phyloP scores from a whole-genome alignment of 1,139 yeast species.

The Pichia sp. region DNA sequence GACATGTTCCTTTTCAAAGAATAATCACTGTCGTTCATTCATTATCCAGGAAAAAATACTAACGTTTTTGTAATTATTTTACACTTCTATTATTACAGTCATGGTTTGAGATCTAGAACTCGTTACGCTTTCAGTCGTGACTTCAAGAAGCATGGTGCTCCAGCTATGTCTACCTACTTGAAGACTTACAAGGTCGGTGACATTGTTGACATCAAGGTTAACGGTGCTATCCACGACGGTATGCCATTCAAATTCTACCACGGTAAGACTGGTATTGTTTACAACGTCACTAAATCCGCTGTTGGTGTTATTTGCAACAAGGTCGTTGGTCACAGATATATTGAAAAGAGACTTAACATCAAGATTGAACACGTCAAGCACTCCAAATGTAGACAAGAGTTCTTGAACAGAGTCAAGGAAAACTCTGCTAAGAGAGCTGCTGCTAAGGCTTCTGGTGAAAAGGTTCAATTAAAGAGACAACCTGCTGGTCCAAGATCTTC shows the following conservation, averaged over 20 bases:
- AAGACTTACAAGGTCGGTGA: slow-evolving; percentile 98
- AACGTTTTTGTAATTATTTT: no score
- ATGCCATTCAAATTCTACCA: slow-evolving; percentile 99
- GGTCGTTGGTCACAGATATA: slow-evolving; percentile 98
- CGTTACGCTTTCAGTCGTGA: slow-evolving; percentile 99
- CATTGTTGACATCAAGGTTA: slow-evolving; percentile 98
- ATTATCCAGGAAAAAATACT: no score
- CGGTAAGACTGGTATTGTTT: slow-evolving; percentile 99
- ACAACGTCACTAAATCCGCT: slow-evolving; percentile 97
- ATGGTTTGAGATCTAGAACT: slow-evolving; percentile 99
- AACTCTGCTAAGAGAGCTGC: slow-evolving; percentile 92
- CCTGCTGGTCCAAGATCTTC: slow-evolving; percentile 97
- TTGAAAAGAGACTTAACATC: slow-evolving; percentile 97
- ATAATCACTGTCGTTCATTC: no score
- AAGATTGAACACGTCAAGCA: slow-evolving; percentile 99
- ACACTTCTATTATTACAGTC: slow-evolving; percentile 43
- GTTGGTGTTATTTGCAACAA: slow-evolving; percentile 98
- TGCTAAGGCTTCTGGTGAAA: slow-evolving; percentile 92
- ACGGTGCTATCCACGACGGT: slow-evolving; percentile 99
- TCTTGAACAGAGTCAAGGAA: slow-evolving; percentile 95
- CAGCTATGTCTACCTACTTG: slow-evolving; percentile 94
- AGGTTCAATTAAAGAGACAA: slow-evolving; percentile 93
- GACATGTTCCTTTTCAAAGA: no score
- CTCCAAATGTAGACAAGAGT: slow-evolving; percentile 99
- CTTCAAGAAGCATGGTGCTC: slow-evolving; percentile 96